Evolutionary conservation across 306 rosid species (phyloP).

Genomic region (Vigna mungo): DNA sequence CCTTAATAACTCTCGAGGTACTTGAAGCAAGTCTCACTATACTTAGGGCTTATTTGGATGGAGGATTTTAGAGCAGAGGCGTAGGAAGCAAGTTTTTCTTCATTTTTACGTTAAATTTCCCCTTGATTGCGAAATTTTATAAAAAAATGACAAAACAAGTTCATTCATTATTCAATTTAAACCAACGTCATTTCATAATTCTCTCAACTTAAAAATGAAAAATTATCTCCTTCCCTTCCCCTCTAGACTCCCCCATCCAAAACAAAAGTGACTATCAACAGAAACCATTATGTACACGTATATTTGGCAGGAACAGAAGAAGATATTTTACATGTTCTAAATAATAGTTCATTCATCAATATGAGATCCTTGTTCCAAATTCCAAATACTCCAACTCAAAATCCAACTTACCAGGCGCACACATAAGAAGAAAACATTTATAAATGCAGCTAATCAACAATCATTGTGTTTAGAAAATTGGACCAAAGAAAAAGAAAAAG

Average conservation of each 20-base stretch:
- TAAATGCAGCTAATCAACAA: constrained; percentile 9
- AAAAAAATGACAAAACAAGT: background rate
- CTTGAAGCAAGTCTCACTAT: constrained; percentile 14
- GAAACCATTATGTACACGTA: background rate
- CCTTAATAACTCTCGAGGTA: constrained; percentile 5
- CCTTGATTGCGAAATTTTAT: background rate
- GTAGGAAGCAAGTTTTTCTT: background rate
- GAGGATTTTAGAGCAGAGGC: background rate
- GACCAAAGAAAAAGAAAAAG: background rate
- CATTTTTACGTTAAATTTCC: background rate
- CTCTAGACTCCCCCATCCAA: background rate
- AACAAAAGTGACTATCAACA: background rate
- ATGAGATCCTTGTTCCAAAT: constrained; percentile 29
- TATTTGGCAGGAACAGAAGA: background rate
- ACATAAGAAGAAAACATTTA: background rate
- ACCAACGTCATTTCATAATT: background rate
- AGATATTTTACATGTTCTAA: background rate
- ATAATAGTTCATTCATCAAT: constrained; percentile 7
- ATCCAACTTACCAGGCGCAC: background rate
- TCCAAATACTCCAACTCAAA: constrained; percentile 21
- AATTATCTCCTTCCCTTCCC: background rate
- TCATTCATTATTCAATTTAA: background rate
- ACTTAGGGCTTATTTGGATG: background rate
- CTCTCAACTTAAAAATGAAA: background rate
- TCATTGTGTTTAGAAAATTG: constrained; percentile 4